These are phyloP conservation scores for Diaporthe vaccinii DNA, from an alignment of 2,329 filamentous ascomycete species.

Conservation along the genomic window DNA sequence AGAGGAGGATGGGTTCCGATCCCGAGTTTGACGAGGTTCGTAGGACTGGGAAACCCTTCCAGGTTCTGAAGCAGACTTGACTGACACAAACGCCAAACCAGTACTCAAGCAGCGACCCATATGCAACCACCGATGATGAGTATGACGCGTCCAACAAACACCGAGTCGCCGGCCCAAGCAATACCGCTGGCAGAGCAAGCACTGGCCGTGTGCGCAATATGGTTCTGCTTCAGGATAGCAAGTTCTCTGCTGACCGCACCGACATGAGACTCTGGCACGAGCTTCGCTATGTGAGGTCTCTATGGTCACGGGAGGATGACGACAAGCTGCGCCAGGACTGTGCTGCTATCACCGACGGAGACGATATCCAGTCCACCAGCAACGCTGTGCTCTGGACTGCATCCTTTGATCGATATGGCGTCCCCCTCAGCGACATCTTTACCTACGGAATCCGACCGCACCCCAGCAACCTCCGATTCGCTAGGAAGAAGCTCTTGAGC, in stretches of 20 bases:
- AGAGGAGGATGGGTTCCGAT: neutral
- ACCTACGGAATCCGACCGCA: slow-evolving; percentile 28
- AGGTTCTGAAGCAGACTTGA: neutral
- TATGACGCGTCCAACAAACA: neutral
- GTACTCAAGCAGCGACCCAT: neutral
- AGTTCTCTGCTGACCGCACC: slow-evolving; percentile 3
- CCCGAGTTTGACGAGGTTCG: neutral
- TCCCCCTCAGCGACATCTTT: slow-evolving; percentile 21
- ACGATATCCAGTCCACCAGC: neutral
- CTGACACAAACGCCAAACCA: neutral
- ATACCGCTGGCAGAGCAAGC: neutral
- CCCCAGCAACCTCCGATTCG: neutral
- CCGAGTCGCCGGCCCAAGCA: neutral
- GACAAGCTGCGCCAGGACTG: neutral
- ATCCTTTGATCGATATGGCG: slow-evolving; percentile 6
- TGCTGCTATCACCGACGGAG: neutral
- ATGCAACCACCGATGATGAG: neutral
- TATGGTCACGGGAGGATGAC: slow-evolving; percentile 11
- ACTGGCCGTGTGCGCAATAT: neutral
- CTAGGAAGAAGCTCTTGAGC: neutral
- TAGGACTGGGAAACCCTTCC: neutral
- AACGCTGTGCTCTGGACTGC: slow-evolving; percentile 20
- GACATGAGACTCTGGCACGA: slow-evolving; percentile 20
- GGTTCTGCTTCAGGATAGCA: slow-evolving; percentile 19
- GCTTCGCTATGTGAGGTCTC: slow-evolving; percentile 4